Evolutionary conservation across 148 eudicot genomes (phyloP).

Genomic region (Rheum nobile): DNA sequence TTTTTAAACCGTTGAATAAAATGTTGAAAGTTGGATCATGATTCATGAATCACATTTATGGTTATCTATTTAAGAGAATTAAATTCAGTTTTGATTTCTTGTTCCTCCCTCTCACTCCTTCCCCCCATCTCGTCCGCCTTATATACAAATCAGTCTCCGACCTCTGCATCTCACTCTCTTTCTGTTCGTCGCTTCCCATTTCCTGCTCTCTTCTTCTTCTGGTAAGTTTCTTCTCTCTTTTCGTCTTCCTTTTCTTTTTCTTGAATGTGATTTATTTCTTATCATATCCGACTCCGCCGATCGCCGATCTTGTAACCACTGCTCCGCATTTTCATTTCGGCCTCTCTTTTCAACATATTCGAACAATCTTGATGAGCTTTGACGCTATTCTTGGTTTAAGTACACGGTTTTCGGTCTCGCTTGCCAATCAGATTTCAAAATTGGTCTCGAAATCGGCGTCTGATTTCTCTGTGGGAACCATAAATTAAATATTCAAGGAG

Average conservation of each 20-base stretch:
- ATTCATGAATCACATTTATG: neutral
- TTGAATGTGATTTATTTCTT: neutral
- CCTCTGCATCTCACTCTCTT: neutral
- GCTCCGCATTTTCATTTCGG: neutral
- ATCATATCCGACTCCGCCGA: too few relatives aligned
- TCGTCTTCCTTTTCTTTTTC: neutral
- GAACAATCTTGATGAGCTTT: neutral
- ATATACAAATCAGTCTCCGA: neutral
- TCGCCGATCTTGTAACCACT: neutral
- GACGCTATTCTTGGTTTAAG: neutral
- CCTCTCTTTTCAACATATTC: neutral
- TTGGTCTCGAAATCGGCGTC: neutral
- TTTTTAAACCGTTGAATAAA: too few relatives aligned
- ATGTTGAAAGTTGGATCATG: too few relatives aligned
- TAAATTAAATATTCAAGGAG: neutral
- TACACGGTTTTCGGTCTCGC: neutral
- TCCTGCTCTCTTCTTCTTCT: neutral
- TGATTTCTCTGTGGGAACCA: neutral
- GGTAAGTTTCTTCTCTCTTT: neutral
- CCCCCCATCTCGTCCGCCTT: neutral
- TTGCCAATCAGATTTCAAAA: neutral
- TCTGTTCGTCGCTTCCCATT: conserved; percentile 1
- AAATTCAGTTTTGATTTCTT: neutral
- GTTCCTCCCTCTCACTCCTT: conserved; percentile 5
- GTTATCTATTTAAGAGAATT: neutral